These are phyloP conservation scores for Podosphaera fusca DNA, from an alignment of 2,329 filamentous ascomycete genomes.

Conservation along the genomic window DNA sequence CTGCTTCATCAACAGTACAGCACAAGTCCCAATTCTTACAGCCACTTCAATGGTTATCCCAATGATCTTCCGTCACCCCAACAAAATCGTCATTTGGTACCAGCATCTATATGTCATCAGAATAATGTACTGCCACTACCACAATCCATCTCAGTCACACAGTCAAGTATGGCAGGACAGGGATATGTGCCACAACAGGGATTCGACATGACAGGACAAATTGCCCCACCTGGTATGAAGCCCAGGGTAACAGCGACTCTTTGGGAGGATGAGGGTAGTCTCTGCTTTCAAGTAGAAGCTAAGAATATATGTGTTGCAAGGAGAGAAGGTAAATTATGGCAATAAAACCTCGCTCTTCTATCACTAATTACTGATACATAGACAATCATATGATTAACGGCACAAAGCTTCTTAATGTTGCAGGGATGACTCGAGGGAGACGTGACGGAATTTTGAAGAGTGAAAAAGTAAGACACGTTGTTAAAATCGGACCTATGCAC, in stretches of 20 bases:
- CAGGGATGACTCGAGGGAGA: slow-evolving; percentile 89
- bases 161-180: slow-evolving; percentile 23
- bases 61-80: slow-evolving; percentile 67
- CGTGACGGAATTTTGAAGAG: slow-evolving; percentile 94
- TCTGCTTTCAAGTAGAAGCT: slow-evolving; percentile 95
- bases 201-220: slow-evolving; percentile 72
- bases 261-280: slow-evolving; percentile 94
- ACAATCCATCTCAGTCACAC: slow-evolving; percentile 26
- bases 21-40: slow-evolving; percentile 31
- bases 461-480: slow-evolving; percentile 87
- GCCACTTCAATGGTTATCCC: slow-evolving; percentile 46
- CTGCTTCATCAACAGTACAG: slow-evolving; percentile 53
- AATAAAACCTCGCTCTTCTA: neutral
- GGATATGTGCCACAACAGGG: slow-evolving; percentile 25
- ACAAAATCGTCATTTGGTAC: slow-evolving; percentile 40
- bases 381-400: slow-evolving; percentile 99
- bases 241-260: slow-evolving; percentile 86
- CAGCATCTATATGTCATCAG: slow-evolving; percentile 42
- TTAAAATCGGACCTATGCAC: slow-evolving; percentile 98
- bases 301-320: slow-evolving; percentile 88
- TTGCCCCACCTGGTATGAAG: slow-evolving; percentile 85
- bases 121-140: slow-evolving; percentile 51
- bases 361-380: slow-evolving; percentile 17
- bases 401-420: slow-evolving; percentile 88
- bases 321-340: slow-evolving; percentile 51